Percentiles rank a stretch among this genome's conserved stretches.
Evolutionary conservation across 768 basidiomycete species (phyloP).

Genomic region (Kwoniella pini): DNA sequence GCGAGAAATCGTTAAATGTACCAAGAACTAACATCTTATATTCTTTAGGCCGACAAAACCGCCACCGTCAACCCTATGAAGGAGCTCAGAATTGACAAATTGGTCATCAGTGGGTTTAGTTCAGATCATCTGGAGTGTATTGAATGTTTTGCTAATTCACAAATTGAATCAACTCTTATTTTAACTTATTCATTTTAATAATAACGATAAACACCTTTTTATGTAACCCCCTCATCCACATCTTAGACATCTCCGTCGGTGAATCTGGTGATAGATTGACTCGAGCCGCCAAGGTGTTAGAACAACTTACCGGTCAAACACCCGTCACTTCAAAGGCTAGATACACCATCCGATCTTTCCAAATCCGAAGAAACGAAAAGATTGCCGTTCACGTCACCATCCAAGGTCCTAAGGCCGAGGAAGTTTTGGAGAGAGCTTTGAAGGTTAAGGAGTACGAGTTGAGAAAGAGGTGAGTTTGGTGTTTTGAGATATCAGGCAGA

Average conservation of each 20-base stretch:
- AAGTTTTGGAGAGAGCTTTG: conserved; percentile 96
- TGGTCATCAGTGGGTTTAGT: conserved; percentile 88
- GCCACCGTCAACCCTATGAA: conserved; percentile 77
- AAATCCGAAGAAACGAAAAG: conserved; percentile 99
- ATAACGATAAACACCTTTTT: neutral
- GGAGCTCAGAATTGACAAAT: conserved; percentile 96
- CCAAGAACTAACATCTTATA: conserved; percentile 6
- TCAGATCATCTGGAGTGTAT: neutral
- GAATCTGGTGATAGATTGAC: conserved; percentile 99
- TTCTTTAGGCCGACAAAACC: conserved; percentile 55
- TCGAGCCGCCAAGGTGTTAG: conserved; percentile 97
- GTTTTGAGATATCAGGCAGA: neutral
- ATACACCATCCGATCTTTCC: conserved; percentile 98
- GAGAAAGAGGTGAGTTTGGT: conserved; percentile 61
- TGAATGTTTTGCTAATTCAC: neutral
- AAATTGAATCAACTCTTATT: neutral
- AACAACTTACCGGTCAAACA: conserved; percentile 98
- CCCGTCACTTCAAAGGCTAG: conserved; percentile 99
- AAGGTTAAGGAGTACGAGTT: conserved; percentile 99
- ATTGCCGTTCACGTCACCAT: conserved; percentile 98
- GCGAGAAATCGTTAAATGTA: too few relatives aligned
- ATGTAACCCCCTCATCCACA: neutral
- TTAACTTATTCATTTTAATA: neutral
- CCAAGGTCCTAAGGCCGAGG: conserved; percentile 98
- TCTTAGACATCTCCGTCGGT: conserved; percentile 95